Evolutionary conservation across 1,284 basidiomycete species (phyloP).

Genomic region (Ustilago shanxiensis): DNA sequence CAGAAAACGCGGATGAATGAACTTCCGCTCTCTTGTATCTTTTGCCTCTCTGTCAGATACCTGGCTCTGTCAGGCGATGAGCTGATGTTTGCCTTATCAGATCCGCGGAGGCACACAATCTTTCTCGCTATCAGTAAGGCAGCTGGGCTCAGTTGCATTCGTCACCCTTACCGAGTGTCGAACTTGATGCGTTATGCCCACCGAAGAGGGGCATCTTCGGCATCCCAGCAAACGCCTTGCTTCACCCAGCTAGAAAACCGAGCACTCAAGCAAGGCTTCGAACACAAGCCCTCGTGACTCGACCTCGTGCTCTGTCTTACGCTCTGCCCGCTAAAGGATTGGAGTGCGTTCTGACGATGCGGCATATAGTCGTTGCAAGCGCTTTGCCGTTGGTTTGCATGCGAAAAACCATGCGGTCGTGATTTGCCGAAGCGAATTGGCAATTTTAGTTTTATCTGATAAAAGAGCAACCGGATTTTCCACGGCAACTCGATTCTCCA

Average conservation of each 20-base stretch:
- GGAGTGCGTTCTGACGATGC: neutral
- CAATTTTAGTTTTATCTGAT: slow-evolving; percentile 5
- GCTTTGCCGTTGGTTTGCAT: neutral
- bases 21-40: slow-evolving; percentile 3
- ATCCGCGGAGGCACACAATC: neutral
- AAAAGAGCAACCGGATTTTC: neutral
- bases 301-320: neutral
- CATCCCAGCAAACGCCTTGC: neutral
- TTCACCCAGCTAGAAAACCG: neutral
- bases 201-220: neutral
- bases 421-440: neutral
- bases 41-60: no score
- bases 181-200: neutral
- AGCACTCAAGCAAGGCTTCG: neutral
- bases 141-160: no score
- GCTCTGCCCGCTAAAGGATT: no score
- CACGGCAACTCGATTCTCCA: no score
- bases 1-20: slow-evolving; percentile 3
- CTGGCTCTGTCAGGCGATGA: neutral
- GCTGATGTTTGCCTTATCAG: no score
- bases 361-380: neutral
- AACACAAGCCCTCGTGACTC: neutral
- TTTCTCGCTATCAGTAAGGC: no score
- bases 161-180: no score
- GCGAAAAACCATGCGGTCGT: neutral